Conservation (phyloP, 2,329 filamentous ascomycete species). For the Cladophialophora psammophila region DNA sequence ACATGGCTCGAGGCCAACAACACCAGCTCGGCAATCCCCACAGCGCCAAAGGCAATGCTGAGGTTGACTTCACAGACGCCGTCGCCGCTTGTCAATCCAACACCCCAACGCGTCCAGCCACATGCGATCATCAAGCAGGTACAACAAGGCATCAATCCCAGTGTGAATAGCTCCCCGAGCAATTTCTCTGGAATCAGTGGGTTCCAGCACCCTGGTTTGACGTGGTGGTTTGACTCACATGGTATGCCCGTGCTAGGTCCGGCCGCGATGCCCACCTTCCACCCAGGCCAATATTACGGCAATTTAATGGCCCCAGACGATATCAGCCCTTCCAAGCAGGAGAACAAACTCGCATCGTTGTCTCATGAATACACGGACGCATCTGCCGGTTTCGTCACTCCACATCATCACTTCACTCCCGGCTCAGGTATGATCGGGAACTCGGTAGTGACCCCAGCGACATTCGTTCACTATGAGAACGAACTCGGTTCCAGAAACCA, state of each 20-base stretch:
- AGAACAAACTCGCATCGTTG: slow-evolving; percentile 34
- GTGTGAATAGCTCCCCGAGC: slow-evolving; percentile 28
- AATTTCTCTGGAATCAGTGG: slow-evolving; percentile 21
- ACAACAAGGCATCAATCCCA: slow-evolving; percentile 18
- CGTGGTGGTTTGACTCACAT: slow-evolving; percentile 27
- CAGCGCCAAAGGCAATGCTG: slow-evolving; percentile 30
- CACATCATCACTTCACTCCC: slow-evolving; percentile 14
- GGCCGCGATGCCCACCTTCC: slow-evolving; percentile 12
- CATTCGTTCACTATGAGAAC: slow-evolving; percentile 2
- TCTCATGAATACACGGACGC: slow-evolving; percentile 22
- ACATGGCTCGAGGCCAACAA: slow-evolving; percentile 4
- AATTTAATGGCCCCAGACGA: slow-evolving; percentile 35
- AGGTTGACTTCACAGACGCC: slow-evolving; percentile 8
- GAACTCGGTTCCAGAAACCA: not conserved
- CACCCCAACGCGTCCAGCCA: slow-evolving; percentile 24
- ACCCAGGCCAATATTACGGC: slow-evolving; percentile 10
- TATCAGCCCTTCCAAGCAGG: slow-evolving; percentile 40
- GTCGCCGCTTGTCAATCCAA: slow-evolving; percentile 25
- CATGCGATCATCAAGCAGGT: slow-evolving; percentile 31
- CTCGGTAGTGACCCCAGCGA: slow-evolving; percentile 4
- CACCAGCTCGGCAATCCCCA: slow-evolving; percentile 13
- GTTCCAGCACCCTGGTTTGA: slow-evolving; percentile 18
- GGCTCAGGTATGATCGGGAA: slow-evolving; percentile 8
- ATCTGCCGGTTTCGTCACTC: not conserved
- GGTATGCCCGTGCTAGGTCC: slow-evolving; percentile 23